A percentile compares a stretch with the other conserved stretches of the same genome.
These are phyloP conservation scores for Rauvolfia tetraphylla DNA, from an alignment of 257 asterid species.

Conservation along the genomic window DNA sequence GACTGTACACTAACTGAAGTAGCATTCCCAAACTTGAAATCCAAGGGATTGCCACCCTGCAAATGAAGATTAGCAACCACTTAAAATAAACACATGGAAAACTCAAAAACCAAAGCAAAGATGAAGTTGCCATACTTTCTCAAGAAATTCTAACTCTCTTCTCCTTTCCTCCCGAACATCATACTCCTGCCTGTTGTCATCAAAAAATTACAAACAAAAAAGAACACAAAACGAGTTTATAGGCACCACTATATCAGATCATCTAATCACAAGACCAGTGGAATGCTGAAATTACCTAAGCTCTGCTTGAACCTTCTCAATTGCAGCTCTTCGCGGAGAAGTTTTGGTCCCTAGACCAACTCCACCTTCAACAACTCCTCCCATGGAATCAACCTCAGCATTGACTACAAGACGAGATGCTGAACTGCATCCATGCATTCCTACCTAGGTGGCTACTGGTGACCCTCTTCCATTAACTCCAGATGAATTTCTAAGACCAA, in stretches of 20 bases:
- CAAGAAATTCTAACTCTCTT: constrained; percentile 83
- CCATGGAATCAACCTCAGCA: constrained; percentile 94
- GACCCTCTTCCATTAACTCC: constrained; percentile 41
- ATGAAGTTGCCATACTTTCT: constrained; percentile 52
- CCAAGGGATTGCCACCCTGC: constrained; percentile 92
- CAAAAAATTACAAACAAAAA: constrained; percentile 16
- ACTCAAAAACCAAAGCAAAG: constrained; percentile 17
- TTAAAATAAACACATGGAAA: constrained; percentile 21
- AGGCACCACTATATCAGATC: neutral
- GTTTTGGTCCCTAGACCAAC: constrained; percentile 59
- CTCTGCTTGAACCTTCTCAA: constrained; percentile 76
- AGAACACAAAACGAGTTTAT: neutral
- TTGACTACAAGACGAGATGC: constrained; percentile 66
- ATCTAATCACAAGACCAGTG: constrained; percentile 19
- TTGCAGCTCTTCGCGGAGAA: constrained; percentile 58
- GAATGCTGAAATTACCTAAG: constrained; percentile 55
- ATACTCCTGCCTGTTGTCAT: constrained; percentile 69
- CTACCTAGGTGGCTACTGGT: constrained; percentile 39
- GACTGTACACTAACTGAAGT: constrained; percentile 73
- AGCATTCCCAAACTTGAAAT: constrained; percentile 53
- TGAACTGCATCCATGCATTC: constrained; percentile 74
- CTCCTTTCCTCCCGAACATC: constrained; percentile 67
- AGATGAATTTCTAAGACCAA: constrained; percentile 20
- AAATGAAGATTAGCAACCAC: constrained; percentile 22
- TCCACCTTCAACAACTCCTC: constrained; percentile 82